Conservation (phyloP, 371 early-diverging fungal genomes). For the Apophysomyces sp. region DNA sequence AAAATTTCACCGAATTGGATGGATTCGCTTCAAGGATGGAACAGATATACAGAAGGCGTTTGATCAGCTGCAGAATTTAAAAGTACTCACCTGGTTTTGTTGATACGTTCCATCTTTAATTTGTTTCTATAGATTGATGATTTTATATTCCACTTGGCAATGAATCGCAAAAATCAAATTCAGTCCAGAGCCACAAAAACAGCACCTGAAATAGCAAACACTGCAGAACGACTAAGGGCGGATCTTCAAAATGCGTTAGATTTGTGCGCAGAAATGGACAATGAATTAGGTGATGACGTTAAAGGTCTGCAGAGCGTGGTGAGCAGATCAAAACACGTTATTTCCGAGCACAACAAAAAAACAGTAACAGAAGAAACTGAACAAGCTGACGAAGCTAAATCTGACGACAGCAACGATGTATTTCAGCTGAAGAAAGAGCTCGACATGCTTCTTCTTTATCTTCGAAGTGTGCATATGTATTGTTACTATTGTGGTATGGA, state of each 20-base stretch:
- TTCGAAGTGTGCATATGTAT: constrained; percentile 89
- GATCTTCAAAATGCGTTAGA: constrained; percentile 65
- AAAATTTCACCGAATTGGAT: constrained; percentile 87
- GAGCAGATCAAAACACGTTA: constrained; percentile 33
- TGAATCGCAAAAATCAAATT: constrained; percentile 52
- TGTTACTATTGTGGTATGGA: constrained; percentile 93
- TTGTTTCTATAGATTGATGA: constrained; percentile 61
- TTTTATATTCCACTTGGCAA: constrained; percentile 72
- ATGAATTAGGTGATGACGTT: constrained; percentile 48
- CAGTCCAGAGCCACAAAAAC: constrained; percentile 52
- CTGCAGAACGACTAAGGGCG: constrained; percentile 62
- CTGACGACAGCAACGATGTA: constrained; percentile 19
- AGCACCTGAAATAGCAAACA: constrained; percentile 64
- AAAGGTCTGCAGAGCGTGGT: constrained; percentile 32
- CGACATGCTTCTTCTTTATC: constrained; percentile 83
- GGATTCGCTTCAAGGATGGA: constrained; percentile 87
- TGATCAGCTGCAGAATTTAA: constrained; percentile 59
- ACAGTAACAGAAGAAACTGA: constrained; percentile 8
- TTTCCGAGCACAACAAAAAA: constrained; percentile 15
- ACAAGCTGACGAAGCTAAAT: constrained; percentile 17
- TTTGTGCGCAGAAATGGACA: constrained; percentile 63
- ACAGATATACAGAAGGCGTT: constrained; percentile 77
- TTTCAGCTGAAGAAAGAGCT: constrained; percentile 57
- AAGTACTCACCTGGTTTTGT: constrained; percentile 17
- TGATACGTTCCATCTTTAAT: constrained; percentile 1